Evolutionary conservation across 208 protist species (phyloP).

Genomic region (Lotmaria passim): DNA sequence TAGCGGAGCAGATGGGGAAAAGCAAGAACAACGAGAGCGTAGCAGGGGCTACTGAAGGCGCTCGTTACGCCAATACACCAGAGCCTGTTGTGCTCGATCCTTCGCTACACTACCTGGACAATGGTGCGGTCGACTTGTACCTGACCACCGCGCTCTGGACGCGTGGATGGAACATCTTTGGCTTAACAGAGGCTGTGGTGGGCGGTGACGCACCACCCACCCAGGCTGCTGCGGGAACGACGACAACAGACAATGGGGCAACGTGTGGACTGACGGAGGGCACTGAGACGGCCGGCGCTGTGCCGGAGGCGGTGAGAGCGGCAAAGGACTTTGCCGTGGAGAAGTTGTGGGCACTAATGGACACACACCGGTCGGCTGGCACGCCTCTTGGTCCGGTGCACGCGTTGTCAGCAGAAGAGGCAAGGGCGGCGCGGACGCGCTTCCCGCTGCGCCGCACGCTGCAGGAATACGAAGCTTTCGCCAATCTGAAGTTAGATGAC

Average conservation of each 20-base stretch:
- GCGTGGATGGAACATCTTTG: slow-evolving; percentile 59
- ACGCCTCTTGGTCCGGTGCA: slow-evolving; percentile 10
- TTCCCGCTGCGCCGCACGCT: slow-evolving; percentile 30
- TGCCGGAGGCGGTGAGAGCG: slow-evolving; percentile 2
- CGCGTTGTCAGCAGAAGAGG: neutral
- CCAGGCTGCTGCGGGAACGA: neutral
- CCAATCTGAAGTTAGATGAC: slow-evolving; percentile 3
- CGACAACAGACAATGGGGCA: neutral
- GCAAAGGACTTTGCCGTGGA: slow-evolving; percentile 15
- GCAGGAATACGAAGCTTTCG: slow-evolving; percentile 25
- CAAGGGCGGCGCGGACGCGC: neutral
- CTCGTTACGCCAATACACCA: slow-evolving; percentile 6
- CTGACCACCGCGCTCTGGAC: slow-evolving; percentile 54
- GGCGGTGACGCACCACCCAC: neutral
- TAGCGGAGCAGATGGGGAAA: slow-evolving; percentile 16
- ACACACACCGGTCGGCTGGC: slow-evolving; percentile 9
- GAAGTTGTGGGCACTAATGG: slow-evolving; percentile 25
- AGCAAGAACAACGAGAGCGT: neutral
- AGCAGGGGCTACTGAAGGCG: neutral
- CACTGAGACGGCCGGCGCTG: neutral
- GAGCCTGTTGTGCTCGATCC: slow-evolving; percentile 44
- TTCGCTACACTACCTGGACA: slow-evolving; percentile 39
- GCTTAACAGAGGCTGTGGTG: slow-evolving; percentile 44
- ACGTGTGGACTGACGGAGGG: neutral
- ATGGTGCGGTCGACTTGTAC: slow-evolving; percentile 38